Base-by-base conservation (phyloP, 2,329 filamentous ascomycete species). In the Pseudopyrenochaeta lycopersici region DNA sequence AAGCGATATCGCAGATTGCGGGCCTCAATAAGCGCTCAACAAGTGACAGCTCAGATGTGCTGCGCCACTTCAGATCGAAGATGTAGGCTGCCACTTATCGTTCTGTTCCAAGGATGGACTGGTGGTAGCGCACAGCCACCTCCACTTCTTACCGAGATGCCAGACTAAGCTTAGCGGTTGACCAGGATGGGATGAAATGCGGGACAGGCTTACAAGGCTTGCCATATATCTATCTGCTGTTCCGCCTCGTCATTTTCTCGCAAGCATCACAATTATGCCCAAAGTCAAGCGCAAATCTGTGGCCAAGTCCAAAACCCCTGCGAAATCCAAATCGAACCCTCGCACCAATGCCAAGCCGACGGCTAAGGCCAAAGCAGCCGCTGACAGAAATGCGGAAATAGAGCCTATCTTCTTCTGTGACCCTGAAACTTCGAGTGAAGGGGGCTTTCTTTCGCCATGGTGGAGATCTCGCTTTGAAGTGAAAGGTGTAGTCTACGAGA, bases 371-470 rank as follows among this genome's bases (percentile, higher is more conserved):
- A 35, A 29, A 32, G 17, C 17, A 45, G 27, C 20, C 27, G 27
- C 42, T 18, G 21, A 18, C 21, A 42, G 15, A 29, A 14, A 4
- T n/a, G 40, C 40, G 23, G 23, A 42, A 21, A 9, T 10, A 21
- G 9, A 36, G 31, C 31, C 44, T 27, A 10, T 46, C n/a, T 46
- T 36, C 20, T 46, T 46, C 32, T 46, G 44, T n/a, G 20, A 46
- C 23, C 23, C 23, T 7, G 20, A 23, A 7, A 46, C 44, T n/a
- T 23, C 31, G 21, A 21, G 7, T 38, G 32, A 46, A 29, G 44
- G 17, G 11, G 17, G 33, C 3, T 46, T 46, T 46, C 50, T 53
- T 15, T 48, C 50, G 17, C 50, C 50, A 30, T 53, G 50, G 50
- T 53, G 32, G 14, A 39, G 31, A 12, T 18, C 20, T 11, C 11